These are phyloP conservation scores for Coniferiporia weirii DNA, from an alignment of 1,284 basidiomycete species.

Conservation along the genomic window DNA sequence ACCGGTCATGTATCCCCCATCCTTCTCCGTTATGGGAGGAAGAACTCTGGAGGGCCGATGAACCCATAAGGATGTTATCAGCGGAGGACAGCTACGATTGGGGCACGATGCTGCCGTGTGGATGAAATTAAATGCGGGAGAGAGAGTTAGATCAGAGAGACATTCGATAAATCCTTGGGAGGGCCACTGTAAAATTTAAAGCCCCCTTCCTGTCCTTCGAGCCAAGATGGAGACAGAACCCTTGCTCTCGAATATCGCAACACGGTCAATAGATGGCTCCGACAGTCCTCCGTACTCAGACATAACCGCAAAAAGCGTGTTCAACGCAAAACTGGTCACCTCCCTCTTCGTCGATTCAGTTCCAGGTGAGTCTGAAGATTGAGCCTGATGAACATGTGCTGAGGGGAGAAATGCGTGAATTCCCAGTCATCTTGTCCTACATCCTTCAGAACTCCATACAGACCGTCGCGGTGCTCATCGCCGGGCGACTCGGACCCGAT, in stretches of 20 bases:
- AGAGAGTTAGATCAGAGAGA: neutral
- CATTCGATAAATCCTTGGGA: neutral
- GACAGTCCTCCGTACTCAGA: neutral
- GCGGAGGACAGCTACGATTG: neutral
- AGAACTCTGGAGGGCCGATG: neutral
- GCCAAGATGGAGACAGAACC: constrained; percentile 11
- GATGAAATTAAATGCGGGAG: neutral
- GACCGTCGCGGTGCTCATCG: constrained; percentile 55
- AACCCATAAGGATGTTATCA: neutral
- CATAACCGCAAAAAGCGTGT: neutral
- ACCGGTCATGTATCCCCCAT: neutral
- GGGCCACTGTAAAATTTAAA: neutral
- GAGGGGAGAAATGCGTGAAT: neutral
- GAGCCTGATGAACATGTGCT: neutral
- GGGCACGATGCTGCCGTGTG: neutral
- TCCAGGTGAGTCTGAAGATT: constrained; percentile 37
- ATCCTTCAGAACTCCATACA: constrained; percentile 70
- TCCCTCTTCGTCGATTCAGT: constrained; percentile 50
- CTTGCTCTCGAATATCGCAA: neutral
- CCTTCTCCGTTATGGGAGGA: neutral
- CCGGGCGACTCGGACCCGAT: constrained; percentile 60
- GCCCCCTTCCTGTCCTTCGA: neutral
- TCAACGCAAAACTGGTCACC: constrained; percentile 36
- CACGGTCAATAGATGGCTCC: neutral
- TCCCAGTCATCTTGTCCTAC: constrained; percentile 56